These are phyloP conservation scores for Phytophthora cactorum DNA, from an alignment of 352 stramenopile species.

Conservation along the genomic window DNA sequence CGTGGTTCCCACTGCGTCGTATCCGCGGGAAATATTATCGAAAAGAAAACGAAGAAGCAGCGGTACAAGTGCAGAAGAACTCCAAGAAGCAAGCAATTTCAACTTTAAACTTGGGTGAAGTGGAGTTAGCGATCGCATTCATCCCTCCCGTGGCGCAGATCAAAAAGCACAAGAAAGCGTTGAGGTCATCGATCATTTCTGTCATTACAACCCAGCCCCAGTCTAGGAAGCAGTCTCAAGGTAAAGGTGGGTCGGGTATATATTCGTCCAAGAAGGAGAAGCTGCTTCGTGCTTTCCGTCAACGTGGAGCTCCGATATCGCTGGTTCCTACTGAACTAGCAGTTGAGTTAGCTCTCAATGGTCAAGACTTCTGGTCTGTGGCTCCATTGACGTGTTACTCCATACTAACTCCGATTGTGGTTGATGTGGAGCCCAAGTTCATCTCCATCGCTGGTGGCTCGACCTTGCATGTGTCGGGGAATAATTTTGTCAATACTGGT, in stretches of 20 bases:
- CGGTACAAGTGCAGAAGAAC: background rate
- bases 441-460: constrained; percentile 52
- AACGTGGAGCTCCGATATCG: constrained; percentile 33
- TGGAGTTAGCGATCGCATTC: constrained; percentile 60
- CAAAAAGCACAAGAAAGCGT: constrained; percentile 30
- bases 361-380: constrained; percentile 67
- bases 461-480: constrained; percentile 45
- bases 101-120: constrained; percentile 42
- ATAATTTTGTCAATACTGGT: constrained; percentile 59
- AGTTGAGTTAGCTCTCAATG: constrained; percentile 67
- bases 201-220: constrained; percentile 46
- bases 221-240: background rate
- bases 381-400: constrained; percentile 49
- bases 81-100: constrained; percentile 17
- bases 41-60: constrained; percentile 24
- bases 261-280: constrained; percentile 48
- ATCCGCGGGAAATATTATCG: constrained; percentile 36
- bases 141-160: constrained; percentile 31
- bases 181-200: constrained; percentile 62
- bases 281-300: constrained; percentile 55
- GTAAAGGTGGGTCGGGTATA: constrained; percentile 13
- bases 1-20: constrained; percentile 58
- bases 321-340: constrained; percentile 57
- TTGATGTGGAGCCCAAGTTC: constrained; percentile 48
- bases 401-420: constrained; percentile 41